Evolutionary conservation across 2,329 filamentous ascomycete species (phyloP), one percentile per base, ranked within the genome.

Genomic region (Helotiales sp.): DNA sequence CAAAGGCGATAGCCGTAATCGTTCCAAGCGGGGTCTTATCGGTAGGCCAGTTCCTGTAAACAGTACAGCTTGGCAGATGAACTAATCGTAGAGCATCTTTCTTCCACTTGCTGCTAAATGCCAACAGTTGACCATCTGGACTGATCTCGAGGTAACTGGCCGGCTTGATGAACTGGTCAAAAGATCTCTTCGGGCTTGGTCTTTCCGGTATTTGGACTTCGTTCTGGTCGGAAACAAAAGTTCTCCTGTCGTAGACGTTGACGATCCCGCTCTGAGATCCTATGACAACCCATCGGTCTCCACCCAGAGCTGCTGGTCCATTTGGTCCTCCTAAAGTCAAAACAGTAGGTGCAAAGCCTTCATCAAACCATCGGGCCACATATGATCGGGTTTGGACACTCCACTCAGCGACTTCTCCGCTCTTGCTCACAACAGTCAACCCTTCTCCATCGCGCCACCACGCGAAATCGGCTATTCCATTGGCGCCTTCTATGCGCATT

Each of bases 31-130:
- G 92, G 56, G 95, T 99, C 72, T 89, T 87, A 63, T 86, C 84
- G 54, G 93, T 99, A 24, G 95, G 95, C 95, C 95, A 99, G 75
- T 99, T 99, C 69, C 88, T 86, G 80, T 95, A 99, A 19, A 98
- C 91, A 1, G 92, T 96, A 73, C 92, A 96, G 66, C 85, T 93
- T 0, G 93, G 93, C 65, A 99, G 76, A 74, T 99, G 95, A 30
- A 93, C 91, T 64, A 99, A 76, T 69, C 89, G 82, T 72, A 99
- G 76, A 0, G 93, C 91, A 75, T 97, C 92, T 71, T 88, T 88
- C 81, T 96, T 96, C 81, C 89, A 89, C 61, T 84, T 84, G 74
- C 90, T 96, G 38, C 86, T 90, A 78, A 98, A 92, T 0, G 87
- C 91, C 65, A 99, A 76, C 51, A 98, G 77, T 75, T 99, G 95